phyloP scores from a whole-genome alignment of 1,284 basidiomycete species.

The Moesziomyces parantarcticus region DNA sequence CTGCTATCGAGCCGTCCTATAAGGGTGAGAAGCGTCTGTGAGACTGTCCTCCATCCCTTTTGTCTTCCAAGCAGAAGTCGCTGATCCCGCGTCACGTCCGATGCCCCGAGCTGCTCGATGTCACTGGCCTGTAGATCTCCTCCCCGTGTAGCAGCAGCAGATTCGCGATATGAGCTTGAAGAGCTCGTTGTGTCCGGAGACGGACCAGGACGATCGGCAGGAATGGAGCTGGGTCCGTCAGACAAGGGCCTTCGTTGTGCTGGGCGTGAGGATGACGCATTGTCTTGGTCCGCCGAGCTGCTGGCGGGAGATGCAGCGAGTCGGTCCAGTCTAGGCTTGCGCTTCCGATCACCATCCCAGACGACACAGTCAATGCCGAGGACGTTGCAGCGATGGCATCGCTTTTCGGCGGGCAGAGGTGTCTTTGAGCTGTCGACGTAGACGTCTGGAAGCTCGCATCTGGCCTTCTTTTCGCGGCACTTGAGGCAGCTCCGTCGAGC shows the following conservation, averaged over 20 bases:
- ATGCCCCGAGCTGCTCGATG: slow-evolving; percentile 15
- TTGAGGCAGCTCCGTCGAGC: slow-evolving; percentile 48
- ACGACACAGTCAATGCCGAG: slow-evolving; percentile 46
- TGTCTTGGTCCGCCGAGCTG: slow-evolving; percentile 3
- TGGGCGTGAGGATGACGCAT: neutral
- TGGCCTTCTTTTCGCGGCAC: slow-evolving; percentile 48
- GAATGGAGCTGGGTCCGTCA: neutral
- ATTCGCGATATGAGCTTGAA: too few species aligned
- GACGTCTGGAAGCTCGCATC: slow-evolving; percentile 51
- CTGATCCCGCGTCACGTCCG: slow-evolving; percentile 19
- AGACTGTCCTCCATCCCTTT: slow-evolving; percentile 17
- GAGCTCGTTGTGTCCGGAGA: too few species aligned
- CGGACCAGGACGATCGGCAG: neutral
- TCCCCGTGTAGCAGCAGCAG: too few species aligned
- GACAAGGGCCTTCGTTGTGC: too few species aligned
- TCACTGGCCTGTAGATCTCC: neutral
- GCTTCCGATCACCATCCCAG: slow-evolving; percentile 52
- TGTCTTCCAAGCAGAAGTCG: slow-evolving; percentile 12
- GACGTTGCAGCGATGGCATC: slow-evolving; percentile 45
- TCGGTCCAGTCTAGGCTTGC: slow-evolving; percentile 15
- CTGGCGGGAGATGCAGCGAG: neutral
- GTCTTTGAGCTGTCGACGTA: slow-evolving; percentile 37
- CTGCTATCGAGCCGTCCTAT: slow-evolving; percentile 14
- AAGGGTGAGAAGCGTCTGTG: slow-evolving; percentile 8
- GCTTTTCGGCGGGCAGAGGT: slow-evolving; percentile 21